phyloP scores from a whole-genome alignment of 352 stramenopile species.

The Ophiocytium majus region DNA sequence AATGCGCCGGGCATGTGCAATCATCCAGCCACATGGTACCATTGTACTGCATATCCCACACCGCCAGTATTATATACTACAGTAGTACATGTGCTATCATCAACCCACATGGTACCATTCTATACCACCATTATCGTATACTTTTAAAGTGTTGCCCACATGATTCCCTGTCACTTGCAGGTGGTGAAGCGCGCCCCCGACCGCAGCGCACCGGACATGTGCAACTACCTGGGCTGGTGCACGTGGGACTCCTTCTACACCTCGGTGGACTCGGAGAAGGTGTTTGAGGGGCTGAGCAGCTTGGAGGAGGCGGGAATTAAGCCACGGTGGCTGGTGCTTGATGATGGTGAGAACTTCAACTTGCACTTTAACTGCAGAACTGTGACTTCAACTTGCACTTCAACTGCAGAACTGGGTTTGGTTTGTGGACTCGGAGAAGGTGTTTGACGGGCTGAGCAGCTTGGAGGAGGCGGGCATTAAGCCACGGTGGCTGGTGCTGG shows the following conservation, averaged over 20 bases:
- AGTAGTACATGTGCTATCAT: too few species aligned
- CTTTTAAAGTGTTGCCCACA: background rate
- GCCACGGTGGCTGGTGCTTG: slow-evolving; percentile 55
- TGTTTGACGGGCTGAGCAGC: slow-evolving; percentile 49
- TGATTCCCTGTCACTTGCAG: background rate
- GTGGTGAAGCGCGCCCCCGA: slow-evolving; percentile 47
- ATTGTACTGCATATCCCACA: too few species aligned
- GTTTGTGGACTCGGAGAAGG: background rate
- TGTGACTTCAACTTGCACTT: background rate
- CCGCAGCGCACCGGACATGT: slow-evolving; percentile 48
- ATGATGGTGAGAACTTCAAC: slow-evolving; percentile 39
- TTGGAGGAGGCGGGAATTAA: slow-evolving; percentile 28
- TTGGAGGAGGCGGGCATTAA: slow-evolving; percentile 28
- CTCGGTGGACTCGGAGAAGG: slow-evolving; percentile 41
- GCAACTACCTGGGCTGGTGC: slow-evolving; percentile 58
- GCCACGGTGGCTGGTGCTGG: slow-evolving; percentile 54
- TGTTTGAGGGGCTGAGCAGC: slow-evolving; percentile 52
- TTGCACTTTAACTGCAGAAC: background rate
- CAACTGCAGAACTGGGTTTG: background rate
- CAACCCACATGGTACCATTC: too few species aligned
- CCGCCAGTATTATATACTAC: too few species aligned
- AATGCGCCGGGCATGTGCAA: slow-evolving; percentile 21
- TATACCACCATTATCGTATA: too few species aligned
- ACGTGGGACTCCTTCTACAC: slow-evolving; percentile 61
- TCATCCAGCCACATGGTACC: background rate